Evolutionary conservation across 2,329 filamentous ascomycete species (phyloP).

Genomic region (Talaromyces atroroseus): DNA sequence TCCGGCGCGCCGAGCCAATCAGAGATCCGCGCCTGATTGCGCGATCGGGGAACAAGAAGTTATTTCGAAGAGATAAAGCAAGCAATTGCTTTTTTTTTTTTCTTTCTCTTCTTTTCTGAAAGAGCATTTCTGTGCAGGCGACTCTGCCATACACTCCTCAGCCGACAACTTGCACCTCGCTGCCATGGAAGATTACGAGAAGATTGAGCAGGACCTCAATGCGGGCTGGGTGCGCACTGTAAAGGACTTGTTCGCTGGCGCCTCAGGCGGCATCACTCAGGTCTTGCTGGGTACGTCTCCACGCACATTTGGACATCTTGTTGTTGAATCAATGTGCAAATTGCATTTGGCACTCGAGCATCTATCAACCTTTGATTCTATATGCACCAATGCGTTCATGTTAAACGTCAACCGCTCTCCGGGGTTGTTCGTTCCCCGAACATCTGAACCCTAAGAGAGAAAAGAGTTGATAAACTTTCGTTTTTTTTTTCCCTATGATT

Average conservation of each 20-base stretch:
- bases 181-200: constrained; percentile 29
- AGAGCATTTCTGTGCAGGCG: too few relatives aligned
- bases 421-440: too few relatives aligned
- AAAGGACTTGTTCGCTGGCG: constrained; percentile 89
- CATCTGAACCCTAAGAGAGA: background rate
- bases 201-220: constrained; percentile 28
- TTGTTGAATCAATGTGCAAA: background rate
- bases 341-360: background rate
- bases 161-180: background rate
- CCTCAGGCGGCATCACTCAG: constrained; percentile 86
- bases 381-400: background rate
- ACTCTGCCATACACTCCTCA: too few relatives aligned
- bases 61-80: constrained; percentile 6
- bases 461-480: too few relatives aligned
- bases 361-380: background rate
- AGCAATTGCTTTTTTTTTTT: background rate
- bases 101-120: background rate
- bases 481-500: background rate
- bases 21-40: constrained; percentile 14
- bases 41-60: constrained; percentile 12
- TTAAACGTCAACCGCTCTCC: constrained; percentile 4
- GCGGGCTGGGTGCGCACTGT: constrained; percentile 54
- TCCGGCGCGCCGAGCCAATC: constrained; percentile 30
- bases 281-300: constrained; percentile 72
- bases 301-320: background rate